Evolutionary conservation across 2,329 filamentous ascomycete species (phyloP).

Genomic region (Aspergillus aculeatus): DNA sequence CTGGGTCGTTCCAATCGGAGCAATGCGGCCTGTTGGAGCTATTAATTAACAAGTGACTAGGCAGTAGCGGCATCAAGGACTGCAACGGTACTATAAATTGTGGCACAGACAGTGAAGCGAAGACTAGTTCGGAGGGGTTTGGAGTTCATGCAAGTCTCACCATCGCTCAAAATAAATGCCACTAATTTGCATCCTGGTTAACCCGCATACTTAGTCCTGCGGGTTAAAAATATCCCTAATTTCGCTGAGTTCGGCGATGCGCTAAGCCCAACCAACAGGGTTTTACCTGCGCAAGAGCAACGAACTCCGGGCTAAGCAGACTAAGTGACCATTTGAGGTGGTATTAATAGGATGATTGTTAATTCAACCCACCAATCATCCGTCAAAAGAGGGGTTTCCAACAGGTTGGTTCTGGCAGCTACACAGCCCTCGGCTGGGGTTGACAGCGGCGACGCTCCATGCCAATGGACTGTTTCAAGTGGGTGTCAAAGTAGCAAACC

Average conservation of each 20-base stretch:
- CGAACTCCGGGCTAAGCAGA: not conserved
- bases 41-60: not conserved
- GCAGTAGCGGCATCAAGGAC: not conserved
- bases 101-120: not conserved
- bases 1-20: not conserved
- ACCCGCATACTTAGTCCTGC: not conserved
- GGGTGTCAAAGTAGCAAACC: not conserved
- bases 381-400: not conserved
- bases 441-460: not conserved
- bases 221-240: not conserved
- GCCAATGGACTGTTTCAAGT: not conserved
- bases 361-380: not conserved
- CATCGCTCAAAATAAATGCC: not conserved
- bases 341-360: slow-evolving; percentile 6
- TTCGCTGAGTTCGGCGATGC: not conserved
- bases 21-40: not conserved
- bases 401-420: not conserved
- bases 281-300: not conserved
- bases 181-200: not conserved
- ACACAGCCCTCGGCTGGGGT: not conserved
- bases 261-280: not conserved
- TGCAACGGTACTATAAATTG: not conserved
- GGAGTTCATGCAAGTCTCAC: not conserved
- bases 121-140: not conserved
- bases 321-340: not conserved